phyloP scores from a whole-genome alignment of 1,139 yeast genomes.

The Yamadazyma atlantica region DNA sequence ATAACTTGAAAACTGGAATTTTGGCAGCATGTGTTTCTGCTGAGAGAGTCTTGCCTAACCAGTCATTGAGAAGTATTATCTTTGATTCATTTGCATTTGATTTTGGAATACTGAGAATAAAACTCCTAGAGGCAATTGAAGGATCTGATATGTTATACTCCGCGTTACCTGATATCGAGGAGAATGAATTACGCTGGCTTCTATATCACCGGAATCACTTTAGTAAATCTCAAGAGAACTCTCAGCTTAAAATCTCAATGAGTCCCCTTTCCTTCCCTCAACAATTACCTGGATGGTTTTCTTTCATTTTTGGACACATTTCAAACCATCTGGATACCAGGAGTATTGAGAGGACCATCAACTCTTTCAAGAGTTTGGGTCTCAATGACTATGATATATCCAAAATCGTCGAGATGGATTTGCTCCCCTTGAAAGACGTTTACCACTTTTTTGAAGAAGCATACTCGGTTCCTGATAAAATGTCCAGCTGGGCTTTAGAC shows the following conservation, averaged over 20 bases:
- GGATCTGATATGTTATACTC: neutral
- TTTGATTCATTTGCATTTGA: constrained; percentile 10
- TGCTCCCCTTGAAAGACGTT: neutral
- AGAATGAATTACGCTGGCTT: neutral
- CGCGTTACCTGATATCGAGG: neutral
- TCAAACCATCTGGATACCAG: neutral
- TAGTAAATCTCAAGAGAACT: neutral
- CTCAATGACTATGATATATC: constrained; percentile 3
- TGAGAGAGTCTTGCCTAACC: constrained; percentile 5
- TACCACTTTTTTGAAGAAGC: neutral
- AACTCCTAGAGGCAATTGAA: neutral
- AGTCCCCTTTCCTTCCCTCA: neutral
- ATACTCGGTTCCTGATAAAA: neutral
- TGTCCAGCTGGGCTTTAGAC: constrained; percentile 2
- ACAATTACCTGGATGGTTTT: constrained; percentile 4
- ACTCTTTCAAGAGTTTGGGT: neutral
- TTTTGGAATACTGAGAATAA: constrained; percentile 4
- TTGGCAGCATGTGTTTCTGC: constrained; percentile 14
- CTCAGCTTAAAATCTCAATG: neutral
- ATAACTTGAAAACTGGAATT: constrained; percentile 25
- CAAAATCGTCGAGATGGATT: neutral
- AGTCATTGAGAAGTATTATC: constrained; percentile 9
- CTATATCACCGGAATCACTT: neutral
- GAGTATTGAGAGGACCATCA: neutral
- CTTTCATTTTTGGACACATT: neutral